Percentiles rank a stretch among this genome's conserved stretches.
phyloP scores from a whole-genome alignment of 2,329 filamentous ascomycete species.

The Neoscytalidium dimidiatum region DNA sequence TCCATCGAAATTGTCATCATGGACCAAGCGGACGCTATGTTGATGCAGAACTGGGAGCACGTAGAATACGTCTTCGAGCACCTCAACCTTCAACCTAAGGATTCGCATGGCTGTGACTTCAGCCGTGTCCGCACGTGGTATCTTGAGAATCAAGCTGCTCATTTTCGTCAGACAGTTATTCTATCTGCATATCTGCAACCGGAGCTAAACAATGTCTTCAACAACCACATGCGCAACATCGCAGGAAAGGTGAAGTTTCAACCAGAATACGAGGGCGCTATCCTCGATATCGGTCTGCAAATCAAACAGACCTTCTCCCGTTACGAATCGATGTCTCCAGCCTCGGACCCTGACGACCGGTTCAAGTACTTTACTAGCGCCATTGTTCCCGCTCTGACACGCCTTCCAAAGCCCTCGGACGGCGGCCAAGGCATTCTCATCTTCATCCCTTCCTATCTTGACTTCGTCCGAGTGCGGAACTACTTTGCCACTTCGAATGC shows the following conservation, averaged over 20 bases:
- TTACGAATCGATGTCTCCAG: slow-evolving; percentile 70
- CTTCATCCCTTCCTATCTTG: slow-evolving; percentile 90
- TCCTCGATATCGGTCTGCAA: slow-evolving; percentile 71
- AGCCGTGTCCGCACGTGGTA: slow-evolving; percentile 89
- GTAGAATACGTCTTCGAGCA: slow-evolving; percentile 89
- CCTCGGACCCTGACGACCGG: slow-evolving; percentile 78
- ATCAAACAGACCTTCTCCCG: slow-evolving; percentile 88
- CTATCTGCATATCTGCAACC: slow-evolving; percentile 83
- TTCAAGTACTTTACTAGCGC: slow-evolving; percentile 90
- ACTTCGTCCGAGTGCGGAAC: slow-evolving; percentile 92
- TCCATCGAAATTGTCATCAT: slow-evolving; percentile 89
- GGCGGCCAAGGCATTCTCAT: slow-evolving; percentile 69
- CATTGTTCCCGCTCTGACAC: slow-evolving; percentile 73
- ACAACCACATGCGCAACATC: slow-evolving; percentile 75
- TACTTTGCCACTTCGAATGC: slow-evolving; percentile 74
- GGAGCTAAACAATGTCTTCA: slow-evolving; percentile 79
- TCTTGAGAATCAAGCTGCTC: slow-evolving; percentile 78
- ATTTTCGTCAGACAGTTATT: slow-evolving; percentile 83
- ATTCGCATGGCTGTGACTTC: slow-evolving; percentile 91
- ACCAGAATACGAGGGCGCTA: slow-evolving; percentile 65
- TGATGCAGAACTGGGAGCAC: slow-evolving; percentile 99
- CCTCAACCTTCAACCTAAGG: slow-evolving; percentile 85
- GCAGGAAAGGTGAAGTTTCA: slow-evolving; percentile 76
- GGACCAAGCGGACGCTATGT: slow-evolving; percentile 87
- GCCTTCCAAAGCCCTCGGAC: slow-evolving; percentile 63